Base-by-base conservation (phyloP, 73 alveolate species). In the Paramecium biaurelia region DNA sequence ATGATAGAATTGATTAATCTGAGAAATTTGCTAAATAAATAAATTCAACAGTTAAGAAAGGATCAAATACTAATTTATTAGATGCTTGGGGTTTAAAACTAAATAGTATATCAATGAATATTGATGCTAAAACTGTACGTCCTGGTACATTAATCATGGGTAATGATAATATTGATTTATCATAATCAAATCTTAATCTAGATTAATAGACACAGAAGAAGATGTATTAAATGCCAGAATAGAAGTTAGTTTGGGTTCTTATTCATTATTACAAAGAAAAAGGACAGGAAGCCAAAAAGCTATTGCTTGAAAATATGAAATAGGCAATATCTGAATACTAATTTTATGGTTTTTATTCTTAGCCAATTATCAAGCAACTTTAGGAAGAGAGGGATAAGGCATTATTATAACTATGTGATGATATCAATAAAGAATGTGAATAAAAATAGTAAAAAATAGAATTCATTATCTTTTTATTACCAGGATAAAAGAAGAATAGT, bases 11-110 rank as follows among this genome's bases (percentile, higher is more conserved):
- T 2, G 84, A 63, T 32, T 23, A 12, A 30, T 63, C 84, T 2
- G 84, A 63, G 11, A 63, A 63, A 63, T 63, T 63, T 63, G 84
- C 84, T 63, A 63, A 63, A 63, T 14, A 63, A 63, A 30, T 63
- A 20, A 63, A 30, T 30, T 26, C 84, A 23, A 63, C 84, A 26
- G 20, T 32, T 30, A 63, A 63, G 26, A 32, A 12, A 24, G 84
- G 84, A 63, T 12, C 84, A 7, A 47, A 93, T 47, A 90, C 92
- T 38, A 92, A 94, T 57, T 88, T 93, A 20, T 92, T 97, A 76
- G 93, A 96, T 28, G 92, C 92, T 59, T 97, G 98, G 97, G 96
- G 95, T 11, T 85, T 97, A n/a, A 93, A 90, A 41, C 85, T 97
- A 56, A 93, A 93, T 57, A 92, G 92, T 57, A 57, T 84, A 1